Percentiles rank a stretch among this genome's conserved stretches.
Evolutionary conservation across 495 filamentous ascomycete species (phyloP).

Genomic region (Aspergillus ostianus): DNA sequence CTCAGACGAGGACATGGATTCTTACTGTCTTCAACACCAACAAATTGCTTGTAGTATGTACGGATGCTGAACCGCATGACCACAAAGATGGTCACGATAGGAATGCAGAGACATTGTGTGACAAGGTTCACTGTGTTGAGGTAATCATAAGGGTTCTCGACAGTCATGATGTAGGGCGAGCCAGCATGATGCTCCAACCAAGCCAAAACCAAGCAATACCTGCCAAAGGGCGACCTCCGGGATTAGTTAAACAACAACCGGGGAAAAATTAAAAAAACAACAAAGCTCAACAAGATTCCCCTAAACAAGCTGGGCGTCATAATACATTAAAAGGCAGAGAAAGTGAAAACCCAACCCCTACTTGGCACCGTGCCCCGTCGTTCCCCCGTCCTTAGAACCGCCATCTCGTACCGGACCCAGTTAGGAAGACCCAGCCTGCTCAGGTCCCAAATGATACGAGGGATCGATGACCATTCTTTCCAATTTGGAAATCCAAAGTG

Average conservation of each 20-base stretch:
- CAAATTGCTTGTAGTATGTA: slow-evolving; percentile 32
- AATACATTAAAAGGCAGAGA: neutral
- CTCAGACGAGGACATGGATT: neutral
- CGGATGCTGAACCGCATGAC: slow-evolving; percentile 38
- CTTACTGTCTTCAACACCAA: slow-evolving; percentile 45
- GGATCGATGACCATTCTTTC: neutral
- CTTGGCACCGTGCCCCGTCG: neutral
- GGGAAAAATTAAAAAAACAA: neutral
- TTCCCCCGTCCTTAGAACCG: neutral
- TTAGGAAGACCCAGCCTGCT: neutral
- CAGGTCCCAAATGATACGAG: neutral
- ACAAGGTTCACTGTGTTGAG: slow-evolving; percentile 40
- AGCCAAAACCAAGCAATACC: neutral
- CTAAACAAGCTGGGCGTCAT: neutral
- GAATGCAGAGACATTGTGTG: slow-evolving; percentile 46
- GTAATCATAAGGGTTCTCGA: slow-evolving; percentile 32
- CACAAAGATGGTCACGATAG: slow-evolving; percentile 39
- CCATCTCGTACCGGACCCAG: neutral
- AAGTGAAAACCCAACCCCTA: neutral
- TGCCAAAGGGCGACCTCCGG: neutral
- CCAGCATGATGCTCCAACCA: slow-evolving; percentile 8
- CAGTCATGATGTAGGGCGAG: slow-evolving; percentile 23
- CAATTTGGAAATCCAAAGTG: neutral
- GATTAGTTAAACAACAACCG: neutral
- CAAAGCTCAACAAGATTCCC: neutral